A percentile compares a stretch with the other conserved stretches of the same genome.
Conservation (phyloP, 306 rosid species). For the Datisca glomerata region DNA sequence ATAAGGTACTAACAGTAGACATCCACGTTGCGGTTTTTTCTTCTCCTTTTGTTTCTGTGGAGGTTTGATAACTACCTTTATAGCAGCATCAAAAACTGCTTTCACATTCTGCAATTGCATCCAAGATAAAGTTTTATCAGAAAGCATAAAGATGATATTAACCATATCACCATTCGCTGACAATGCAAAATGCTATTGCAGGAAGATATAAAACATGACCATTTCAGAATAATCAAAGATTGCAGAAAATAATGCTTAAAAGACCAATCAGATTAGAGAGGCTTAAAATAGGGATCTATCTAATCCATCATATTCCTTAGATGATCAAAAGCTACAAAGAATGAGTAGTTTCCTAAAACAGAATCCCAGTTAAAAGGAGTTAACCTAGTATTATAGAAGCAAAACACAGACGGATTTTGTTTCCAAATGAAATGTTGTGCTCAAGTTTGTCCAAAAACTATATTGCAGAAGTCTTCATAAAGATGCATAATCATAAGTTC, state of each 20-base stretch:
- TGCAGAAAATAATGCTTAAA: background rate
- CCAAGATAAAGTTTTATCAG: background rate
- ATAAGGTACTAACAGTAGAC: constrained; percentile 54
- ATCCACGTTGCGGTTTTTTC: constrained; percentile 51
- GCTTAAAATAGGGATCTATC: no score
- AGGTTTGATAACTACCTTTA: constrained; percentile 82
- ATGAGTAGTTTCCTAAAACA: no score
- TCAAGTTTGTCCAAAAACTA: no score
- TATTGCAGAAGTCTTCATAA: no score
- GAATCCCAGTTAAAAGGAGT: no score
- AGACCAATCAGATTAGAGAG: background rate
- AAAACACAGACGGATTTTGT: no score
- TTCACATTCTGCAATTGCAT: constrained; percentile 71
- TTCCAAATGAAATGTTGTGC: no score
- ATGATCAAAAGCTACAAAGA: no score
- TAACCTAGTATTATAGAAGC: no score
- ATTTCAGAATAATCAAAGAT: background rate
- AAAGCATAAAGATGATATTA: background rate
- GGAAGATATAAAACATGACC: background rate
- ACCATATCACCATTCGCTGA: background rate
- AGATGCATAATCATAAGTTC: no score
- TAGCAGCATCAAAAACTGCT: constrained; percentile 82
- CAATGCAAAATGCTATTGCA: background rate
- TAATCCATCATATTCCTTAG: no score
- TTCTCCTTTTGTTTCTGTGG: constrained; percentile 79